phyloP scores from a whole-genome alignment of 768 basidiomycete species.

The Lepiota subincarnata region DNA sequence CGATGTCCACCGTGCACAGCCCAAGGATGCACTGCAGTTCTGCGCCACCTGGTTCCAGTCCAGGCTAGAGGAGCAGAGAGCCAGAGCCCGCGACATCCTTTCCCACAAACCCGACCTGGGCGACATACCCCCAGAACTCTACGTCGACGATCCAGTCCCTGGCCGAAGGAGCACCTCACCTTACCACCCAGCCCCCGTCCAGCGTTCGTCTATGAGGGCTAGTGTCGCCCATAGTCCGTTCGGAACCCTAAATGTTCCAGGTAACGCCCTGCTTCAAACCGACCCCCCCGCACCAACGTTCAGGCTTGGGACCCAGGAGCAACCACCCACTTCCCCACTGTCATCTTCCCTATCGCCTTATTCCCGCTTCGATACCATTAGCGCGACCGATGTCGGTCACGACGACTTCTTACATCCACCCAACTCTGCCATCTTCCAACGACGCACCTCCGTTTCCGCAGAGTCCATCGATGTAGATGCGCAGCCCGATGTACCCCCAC shows the following conservation, averaged over 20 bases:
- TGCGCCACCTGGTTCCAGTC: conserved; percentile 94
- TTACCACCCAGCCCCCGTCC: conserved; percentile 49
- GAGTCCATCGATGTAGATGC: conserved; percentile 90
- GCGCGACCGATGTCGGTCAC: conserved; percentile 45
- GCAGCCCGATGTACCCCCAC: conserved; percentile 60
- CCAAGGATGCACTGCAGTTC: conserved; percentile 88
- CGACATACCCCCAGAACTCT: conserved; percentile 54
- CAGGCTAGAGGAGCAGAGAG: conserved; percentile 80
- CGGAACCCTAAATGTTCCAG: conserved; percentile 75
- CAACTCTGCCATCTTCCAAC: conserved; percentile 75
- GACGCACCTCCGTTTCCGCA: conserved; percentile 92
- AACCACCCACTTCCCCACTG: conserved; percentile 59
- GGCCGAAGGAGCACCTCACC: conserved; percentile 17
- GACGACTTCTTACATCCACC: conserved; percentile 73
- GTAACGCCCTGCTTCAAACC: conserved; percentile 67
- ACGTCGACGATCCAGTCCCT: conserved; percentile 45
- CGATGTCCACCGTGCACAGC: conserved; percentile 81
- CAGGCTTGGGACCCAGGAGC: conserved; percentile 53
- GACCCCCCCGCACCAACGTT: conserved; percentile 53
- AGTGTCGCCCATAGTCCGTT: conserved; percentile 65
- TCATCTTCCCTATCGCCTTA: conserved; percentile 45
- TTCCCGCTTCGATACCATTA: conserved; percentile 44
- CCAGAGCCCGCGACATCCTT: conserved; percentile 64
- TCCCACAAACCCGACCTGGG: conserved; percentile 47
- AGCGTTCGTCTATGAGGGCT: conserved; percentile 54